Evolutionary conservation across 2,329 filamentous ascomycete genomes (phyloP), one percentile per base, ranked within the genome.

Genomic region (Colletotrichum sp.): DNA sequence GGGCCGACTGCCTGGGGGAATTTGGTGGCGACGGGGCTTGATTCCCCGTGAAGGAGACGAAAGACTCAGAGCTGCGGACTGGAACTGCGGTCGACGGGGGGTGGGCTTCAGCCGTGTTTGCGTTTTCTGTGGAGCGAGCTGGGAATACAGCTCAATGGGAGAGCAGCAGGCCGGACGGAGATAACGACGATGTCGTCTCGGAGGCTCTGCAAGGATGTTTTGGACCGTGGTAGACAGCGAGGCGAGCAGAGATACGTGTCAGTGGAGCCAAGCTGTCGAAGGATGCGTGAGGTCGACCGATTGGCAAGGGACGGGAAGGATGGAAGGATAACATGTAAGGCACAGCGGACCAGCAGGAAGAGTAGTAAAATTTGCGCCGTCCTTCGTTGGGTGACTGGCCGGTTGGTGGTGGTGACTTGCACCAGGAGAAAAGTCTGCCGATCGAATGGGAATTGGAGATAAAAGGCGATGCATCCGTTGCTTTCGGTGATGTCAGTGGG

Each of bases 401-500:
- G 56, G 56, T n/a, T 30, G 56, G 26, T 32, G 16, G 24, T 18
- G 56, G 56, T 28, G 28, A 30, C 56, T 60, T 18, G 56, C 28
- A 60, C 60, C 30, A 32, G 34, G 32, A 43, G 30, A 73, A 73
- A 76, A 76, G 70, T 69, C 28, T 76, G 73, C 70, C 58, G 58
- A 69, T 65, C 43, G 58, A 38, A 36, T 69, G 52, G 58, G 34
- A 68, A 65, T 58, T 73, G 70, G 64, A 73, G 70, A 73, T 73
- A 72, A 36, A 52, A 56, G 55, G 28, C 36, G 73, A 76, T 72
- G 70, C 70, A 76, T 68, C 72, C 68, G 62, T 75, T 67, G 28
- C 73, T 75, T 71, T 76, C 55, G 70, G 73, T 76, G 73, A 76
- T 76, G 73, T 76, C 73, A 76, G 73, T 60, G 70, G 64, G 38